These are phyloP conservation scores for Citrullus mucosospermus DNA, from an alignment of 306 rosid genomes.

Conservation along the genomic window DNA sequence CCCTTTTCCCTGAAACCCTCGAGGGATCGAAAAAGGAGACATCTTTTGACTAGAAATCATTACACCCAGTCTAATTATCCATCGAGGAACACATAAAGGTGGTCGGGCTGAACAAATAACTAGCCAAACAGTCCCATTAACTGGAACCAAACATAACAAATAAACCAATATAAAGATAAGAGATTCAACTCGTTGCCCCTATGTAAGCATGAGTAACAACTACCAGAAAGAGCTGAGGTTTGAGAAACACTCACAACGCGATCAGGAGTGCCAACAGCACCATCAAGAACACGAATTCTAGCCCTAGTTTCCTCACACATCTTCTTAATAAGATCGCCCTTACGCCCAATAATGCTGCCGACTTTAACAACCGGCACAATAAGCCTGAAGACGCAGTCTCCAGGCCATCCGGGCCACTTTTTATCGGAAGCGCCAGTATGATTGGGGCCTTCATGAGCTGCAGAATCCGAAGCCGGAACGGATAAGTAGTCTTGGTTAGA, in stretches of 20 bases:
- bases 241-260: constrained; percentile 53
- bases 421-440: constrained; percentile 23
- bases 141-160: neutral
- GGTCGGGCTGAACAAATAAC: neutral
- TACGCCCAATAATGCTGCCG: constrained; percentile 89
- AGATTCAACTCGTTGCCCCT: neutral
- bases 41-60: neutral
- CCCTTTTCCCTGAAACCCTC: neutral
- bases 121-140: neutral
- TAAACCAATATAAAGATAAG: neutral
- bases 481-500: constrained; percentile 11
- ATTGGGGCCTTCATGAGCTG: constrained; percentile 1
- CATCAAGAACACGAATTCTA: constrained; percentile 90
- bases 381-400: constrained; percentile 74
- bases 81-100: neutral
- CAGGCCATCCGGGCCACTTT: constrained; percentile 97
- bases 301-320: constrained; percentile 93
- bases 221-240: constrained; percentile 9
- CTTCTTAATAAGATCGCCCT: constrained; percentile 86
- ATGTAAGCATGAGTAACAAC: constrained; percentile 2
- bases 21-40: neutral
- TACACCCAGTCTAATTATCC: neutral
- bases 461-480: constrained; percentile 5
- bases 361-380: constrained; percentile 84
- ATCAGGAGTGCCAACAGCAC: constrained; percentile 69